These are phyloP conservation scores for Diaporthe humulicola DNA, from an alignment of 2,329 filamentous ascomycete species.

Conservation along the genomic window DNA sequence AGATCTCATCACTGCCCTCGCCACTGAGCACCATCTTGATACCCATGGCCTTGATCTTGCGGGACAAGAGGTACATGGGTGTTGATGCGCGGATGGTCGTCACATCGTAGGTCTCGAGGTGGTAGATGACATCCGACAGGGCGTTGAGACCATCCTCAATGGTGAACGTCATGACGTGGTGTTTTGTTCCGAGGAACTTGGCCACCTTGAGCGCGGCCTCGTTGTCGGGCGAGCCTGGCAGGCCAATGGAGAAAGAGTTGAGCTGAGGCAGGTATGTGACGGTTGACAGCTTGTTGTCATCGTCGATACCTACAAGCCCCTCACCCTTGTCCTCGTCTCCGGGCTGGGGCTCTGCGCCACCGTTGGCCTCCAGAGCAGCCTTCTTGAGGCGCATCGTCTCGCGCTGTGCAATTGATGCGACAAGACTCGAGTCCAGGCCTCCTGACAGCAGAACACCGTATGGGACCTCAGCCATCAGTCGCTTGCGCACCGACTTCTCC, in stretches of 20 bases:
- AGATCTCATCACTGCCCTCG: slow-evolving; percentile 98
- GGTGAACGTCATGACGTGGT: slow-evolving; percentile 98
- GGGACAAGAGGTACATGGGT: slow-evolving; percentile 96
- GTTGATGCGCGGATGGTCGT: slow-evolving; percentile 98
- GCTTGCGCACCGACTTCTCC: slow-evolving; percentile 93
- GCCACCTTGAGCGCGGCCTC: slow-evolving; percentile 93
- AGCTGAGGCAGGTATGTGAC: slow-evolving; percentile 93
- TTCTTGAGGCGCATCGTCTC: slow-evolving; percentile 86
- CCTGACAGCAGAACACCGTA: slow-evolving; percentile 97
- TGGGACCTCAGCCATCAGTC: slow-evolving; percentile 98
- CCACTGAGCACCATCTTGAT: slow-evolving; percentile 99
- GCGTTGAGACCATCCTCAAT: slow-evolving; percentile 97
- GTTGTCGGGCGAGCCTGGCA: slow-evolving; percentile 92
- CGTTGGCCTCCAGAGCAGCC: slow-evolving; percentile 67
- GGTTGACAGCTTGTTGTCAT: slow-evolving; percentile 88
- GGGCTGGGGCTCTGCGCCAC: slow-evolving; percentile 51
- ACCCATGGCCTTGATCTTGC: slow-evolving; percentile 99
- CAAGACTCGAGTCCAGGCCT: slow-evolving; percentile 94
- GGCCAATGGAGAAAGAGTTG: slow-evolving; percentile 98
- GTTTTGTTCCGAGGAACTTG: slow-evolving; percentile 96
- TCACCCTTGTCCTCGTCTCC: slow-evolving; percentile 72
- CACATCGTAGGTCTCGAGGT: slow-evolving; percentile 97
- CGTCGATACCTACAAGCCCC: slow-evolving; percentile 93
- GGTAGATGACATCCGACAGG: slow-evolving; percentile 96
- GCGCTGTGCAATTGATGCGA: slow-evolving; percentile 94